Evolutionary conservation across 2,329 filamentous ascomycete species (phyloP), one percentile per base, ranked within the genome.

Genomic region (Keithomyces neogunnii): DNA sequence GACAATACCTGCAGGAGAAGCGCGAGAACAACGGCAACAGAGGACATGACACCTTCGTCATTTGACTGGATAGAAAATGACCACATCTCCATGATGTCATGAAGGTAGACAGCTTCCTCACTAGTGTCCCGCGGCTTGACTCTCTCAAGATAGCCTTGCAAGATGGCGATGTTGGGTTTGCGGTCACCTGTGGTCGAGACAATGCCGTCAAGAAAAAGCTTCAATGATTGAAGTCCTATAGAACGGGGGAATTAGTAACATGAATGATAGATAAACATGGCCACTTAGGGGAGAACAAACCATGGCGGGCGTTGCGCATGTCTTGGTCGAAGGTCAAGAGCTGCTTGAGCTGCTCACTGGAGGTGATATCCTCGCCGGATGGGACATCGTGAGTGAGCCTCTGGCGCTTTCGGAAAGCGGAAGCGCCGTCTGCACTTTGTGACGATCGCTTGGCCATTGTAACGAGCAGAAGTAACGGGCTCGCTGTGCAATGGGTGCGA

Each of bases 71-170:
- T 82, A 3, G 88, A 90, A 70, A 88, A 90, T 46, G 82, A 84
- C 92, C 92, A 97, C 53, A 84, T 89, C 60, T 95, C 87, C 69
- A 95, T 87, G 39, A 97, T 72, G 60, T 96, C 89, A 2, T 78
- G 72, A 32, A 97, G 78, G 59, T 85, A 89, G 29, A 84, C 73
- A 5, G 79, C 75, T 51, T 73, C 70, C 51, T 73, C 67, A 45
- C 65, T 63, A 49, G 65, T 63, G 49, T 73, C 68, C 57, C 68
- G 66, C 2, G 79, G 76, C 58, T 74, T 76, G 50, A 76, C 70
- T 6, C 73, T 69, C 45, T 82, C 74, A 47, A 93, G 78, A 63
- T 86, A 93, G 57, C 88, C 81, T 56, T 76, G 76, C 33, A 92
- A 71, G 49, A 92, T 84, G 63, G 70, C 69, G 64, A 71, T 69